Percentiles rank a stretch among this genome's conserved stretches.
Evolutionary conservation across 805 yeast genomes (phyloP).

Genomic region (Starmerella roubikii): DNA sequence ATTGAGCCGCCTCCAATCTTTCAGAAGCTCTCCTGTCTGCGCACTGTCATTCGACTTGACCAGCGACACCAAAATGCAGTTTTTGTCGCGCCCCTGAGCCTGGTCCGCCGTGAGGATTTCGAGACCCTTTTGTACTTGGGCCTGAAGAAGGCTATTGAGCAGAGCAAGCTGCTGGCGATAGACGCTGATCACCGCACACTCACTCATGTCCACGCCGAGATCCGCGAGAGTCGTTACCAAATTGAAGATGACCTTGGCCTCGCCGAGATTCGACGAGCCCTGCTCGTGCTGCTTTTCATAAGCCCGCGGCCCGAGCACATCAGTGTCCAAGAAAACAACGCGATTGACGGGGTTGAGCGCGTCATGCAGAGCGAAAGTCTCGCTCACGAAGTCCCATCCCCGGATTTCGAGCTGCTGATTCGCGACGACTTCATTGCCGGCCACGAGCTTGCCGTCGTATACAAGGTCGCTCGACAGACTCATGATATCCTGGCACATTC

Average conservation of each 20-base stretch:
- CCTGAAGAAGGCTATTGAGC: slow-evolving; percentile 27
- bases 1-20: slow-evolving; percentile 84
- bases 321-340: slow-evolving; percentile 75
- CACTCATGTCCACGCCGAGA: slow-evolving; percentile 31
- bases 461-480: slow-evolving; percentile 62
- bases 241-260: slow-evolving; percentile 50
- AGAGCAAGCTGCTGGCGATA: slow-evolving; percentile 60
- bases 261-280: slow-evolving; percentile 58
- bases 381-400: slow-evolving; percentile 15
- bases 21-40: slow-evolving; percentile 61
- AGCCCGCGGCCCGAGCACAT: slow-evolving; percentile 38
- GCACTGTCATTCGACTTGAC: slow-evolving; percentile 63
- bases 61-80: slow-evolving; percentile 75
- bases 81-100: slow-evolving; percentile 92
- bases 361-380: slow-evolving; percentile 5
- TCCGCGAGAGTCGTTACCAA: slow-evolving; percentile 33
- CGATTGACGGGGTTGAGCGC: slow-evolving; percentile 36
- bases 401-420: slow-evolving; percentile 43
- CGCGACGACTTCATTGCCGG: slow-evolving; percentile 62
- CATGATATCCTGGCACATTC: slow-evolving; percentile 90
- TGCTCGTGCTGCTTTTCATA: slow-evolving; percentile 46
- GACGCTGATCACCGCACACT: slow-evolving; percentile 79
- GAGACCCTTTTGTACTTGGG: slow-evolving; percentile 26
- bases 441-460: slow-evolving; percentile 59
- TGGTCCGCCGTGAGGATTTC: slow-evolving; percentile 89